Base-by-base conservation (phyloP, 2,329 filamentous ascomycete species). In the Rhytidhysteron rufulum region DNA sequence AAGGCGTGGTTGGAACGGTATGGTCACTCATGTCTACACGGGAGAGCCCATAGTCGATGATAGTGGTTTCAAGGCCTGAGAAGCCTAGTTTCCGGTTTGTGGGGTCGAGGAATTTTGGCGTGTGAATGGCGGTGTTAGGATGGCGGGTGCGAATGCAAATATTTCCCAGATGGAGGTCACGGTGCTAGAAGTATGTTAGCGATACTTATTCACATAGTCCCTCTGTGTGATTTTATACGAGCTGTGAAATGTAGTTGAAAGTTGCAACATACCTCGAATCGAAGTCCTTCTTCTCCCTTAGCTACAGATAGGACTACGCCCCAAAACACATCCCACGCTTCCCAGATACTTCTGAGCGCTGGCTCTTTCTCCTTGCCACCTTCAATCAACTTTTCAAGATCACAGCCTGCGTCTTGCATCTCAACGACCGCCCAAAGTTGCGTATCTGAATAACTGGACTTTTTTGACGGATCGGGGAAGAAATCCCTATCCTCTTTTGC, bases 31-130 rank as follows among this genome's bases (percentile, higher is more conserved):
- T 64, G 18, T 73, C 69, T 2, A 78, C 79, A n/a, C 81, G 75
- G 1, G 80, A 83, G 25, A 84, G 71, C 1, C 81, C 83, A 58
- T 84, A 85, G 57, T 85, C 81, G 49, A 85, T 85, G 18, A 85
- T 72, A 0, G 81, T 83, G 1, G 79, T 79, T 49, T 81, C 76
- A 4, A 83, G 61, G 1, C 69, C 68, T 11, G 77, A 78, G 41
- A 78, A 70, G 2, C 72, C 71, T 18, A 82, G 56, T 31, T 69
- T 73, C 17, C 57, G 54, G 11, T 50, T 31, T 4, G 61, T 59
- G 15, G 56, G 52, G n/a, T 65, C 65, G 42, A 72, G 62, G n/a
- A n/a, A n/a, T 2, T 58, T 44, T 1, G 53, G 50, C 13, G 55
- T 36, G 15, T 43, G 42, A 25, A 63, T 55, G 15, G 60, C 60